Evolutionary conservation across 2,329 filamentous ascomycete genomes (phyloP), one percentile per base, ranked within the genome.

Genomic region (Monosporascus sp.): DNA sequence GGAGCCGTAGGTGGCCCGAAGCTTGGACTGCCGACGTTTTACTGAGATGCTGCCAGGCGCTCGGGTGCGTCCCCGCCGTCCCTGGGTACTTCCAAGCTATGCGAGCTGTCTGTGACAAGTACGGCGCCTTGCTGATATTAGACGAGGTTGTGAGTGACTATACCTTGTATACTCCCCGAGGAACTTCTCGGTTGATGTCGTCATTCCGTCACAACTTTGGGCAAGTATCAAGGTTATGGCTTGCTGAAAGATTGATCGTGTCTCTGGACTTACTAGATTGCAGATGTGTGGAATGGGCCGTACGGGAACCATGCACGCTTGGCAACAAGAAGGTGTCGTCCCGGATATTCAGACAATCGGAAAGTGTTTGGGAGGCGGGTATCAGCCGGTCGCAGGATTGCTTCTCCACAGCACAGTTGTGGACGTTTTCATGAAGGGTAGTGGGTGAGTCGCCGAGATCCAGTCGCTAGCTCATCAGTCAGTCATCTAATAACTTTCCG

Each of bases 71-170:
- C 1, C 78, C 85, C 1, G 74, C 86, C 0, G 77, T 86, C 0
- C 72, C 75, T 0, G 88, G 87, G 0, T 94, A 94, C 59, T 82
- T 92, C 49, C 71, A 75, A 49, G 87, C 85, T 1, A 82, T 93
- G 69, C 80, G 80, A 61, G 72, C 73, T 2, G 74, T 94, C 1
- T 94, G 89, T 65, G 78, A 86, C 50, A 82, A 81, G 55, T 77
- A 93, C 63, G 88, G 86, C 0, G 83, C 86, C 0, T 78, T 94
- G 0, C 74, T 94, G n/a, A 86, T 93, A 46, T 71, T 93, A 0
- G 90, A 94, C 62, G 89, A 93, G 50, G 78, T 91, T 45, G 43
- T 46, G 43, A 46, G 43, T 46, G 26, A 35, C 11, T 35, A 5
- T 5, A 35, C 31, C 31, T 35, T 35, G 31, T 14, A 9, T 35